Base-by-base conservation (phyloP, 805 yeast genomes). In the Candida vaughaniae region DNA sequence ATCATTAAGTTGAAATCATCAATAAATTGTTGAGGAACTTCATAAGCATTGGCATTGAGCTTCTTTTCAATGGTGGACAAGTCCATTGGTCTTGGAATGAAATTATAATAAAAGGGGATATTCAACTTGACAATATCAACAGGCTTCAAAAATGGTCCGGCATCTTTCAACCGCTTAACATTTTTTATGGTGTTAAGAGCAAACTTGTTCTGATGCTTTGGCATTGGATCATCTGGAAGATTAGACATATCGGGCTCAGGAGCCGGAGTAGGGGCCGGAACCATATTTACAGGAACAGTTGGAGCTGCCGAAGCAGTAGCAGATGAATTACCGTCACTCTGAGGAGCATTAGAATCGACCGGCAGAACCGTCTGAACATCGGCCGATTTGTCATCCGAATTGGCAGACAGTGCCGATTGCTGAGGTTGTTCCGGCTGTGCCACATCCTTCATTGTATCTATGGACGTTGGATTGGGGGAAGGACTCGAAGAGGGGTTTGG, bases 51-150 rank as follows among this genome's bases (percentile, higher is more conserved):
- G 6, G 60, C 77, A 27, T 56, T 69, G 26, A 90, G 64, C 61
- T 90, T 91, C 51, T 75, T 77, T 62, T 93, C 99, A 47, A 93
- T 85, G 1, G 97, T 88, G 3, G 90, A 76, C 22, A 93, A 68
- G 59, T 91, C 98, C 97, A 93, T 93, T 26, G 99, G 99, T 52
- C 82, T 71, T 46, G 77, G 73, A 52, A 93, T 80, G 53, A 77
- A 80, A 51, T 88, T 89, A 60, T 82, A 87, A 60, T 93, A 93
- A 46, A 85, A 79, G 3, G 99, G 99, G 38, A 93, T 85, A 53
- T 90, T 88, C 43, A 88, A 76, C 56, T 86, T 88, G 33, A 84
- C 82, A 3, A 77, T 85, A 58, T 93, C 98, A 15, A 93, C 99
- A 0, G 99, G 99, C 35, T 70, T 77, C 30, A 87, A 56, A 56